Conservation (phyloP, 768 basidiomycete genomes). For the Phylloporus sp. region DNA sequence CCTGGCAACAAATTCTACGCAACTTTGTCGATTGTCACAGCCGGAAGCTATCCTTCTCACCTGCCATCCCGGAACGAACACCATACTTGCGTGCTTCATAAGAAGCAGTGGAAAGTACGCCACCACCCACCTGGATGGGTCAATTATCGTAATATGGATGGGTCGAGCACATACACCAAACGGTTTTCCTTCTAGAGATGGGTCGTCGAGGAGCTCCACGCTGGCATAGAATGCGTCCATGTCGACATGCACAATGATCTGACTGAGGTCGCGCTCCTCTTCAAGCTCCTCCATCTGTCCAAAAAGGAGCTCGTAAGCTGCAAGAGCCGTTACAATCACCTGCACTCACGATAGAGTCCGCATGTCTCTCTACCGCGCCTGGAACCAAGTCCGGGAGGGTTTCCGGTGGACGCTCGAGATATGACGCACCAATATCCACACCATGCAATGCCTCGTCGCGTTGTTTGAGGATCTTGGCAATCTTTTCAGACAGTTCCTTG, state of each 20-base stretch:
- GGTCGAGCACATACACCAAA: conserved; percentile 54
- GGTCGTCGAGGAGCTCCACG: conserved; percentile 69
- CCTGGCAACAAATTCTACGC: conserved; percentile 81
- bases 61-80: conserved; percentile 94
- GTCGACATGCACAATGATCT: conserved; percentile 90
- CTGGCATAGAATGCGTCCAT: conserved; percentile 93
- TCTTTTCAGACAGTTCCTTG: conserved; percentile 74
- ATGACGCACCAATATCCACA: conserved; percentile 51
- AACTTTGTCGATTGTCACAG: not conserved
- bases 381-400: not conserved
- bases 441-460: conserved; percentile 56
- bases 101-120: conserved; percentile 84
- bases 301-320: not conserved
- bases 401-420: not conserved
- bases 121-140: conserved; percentile 62
- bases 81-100: conserved; percentile 91
- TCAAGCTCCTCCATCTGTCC: conserved; percentile 65
- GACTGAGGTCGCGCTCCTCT: conserved; percentile 68
- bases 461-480: conserved; percentile 62
- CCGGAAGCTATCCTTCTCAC: conserved; percentile 36
- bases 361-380: conserved; percentile 60
- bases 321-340: not conserved
- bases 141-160: conserved; percentile 1
- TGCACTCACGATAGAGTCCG: conserved; percentile 67
- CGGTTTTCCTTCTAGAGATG: conserved; percentile 62